Conservation (phyloP, 2,329 filamentous ascomycete species). For the Aureobasidium subglaciale region DNA sequence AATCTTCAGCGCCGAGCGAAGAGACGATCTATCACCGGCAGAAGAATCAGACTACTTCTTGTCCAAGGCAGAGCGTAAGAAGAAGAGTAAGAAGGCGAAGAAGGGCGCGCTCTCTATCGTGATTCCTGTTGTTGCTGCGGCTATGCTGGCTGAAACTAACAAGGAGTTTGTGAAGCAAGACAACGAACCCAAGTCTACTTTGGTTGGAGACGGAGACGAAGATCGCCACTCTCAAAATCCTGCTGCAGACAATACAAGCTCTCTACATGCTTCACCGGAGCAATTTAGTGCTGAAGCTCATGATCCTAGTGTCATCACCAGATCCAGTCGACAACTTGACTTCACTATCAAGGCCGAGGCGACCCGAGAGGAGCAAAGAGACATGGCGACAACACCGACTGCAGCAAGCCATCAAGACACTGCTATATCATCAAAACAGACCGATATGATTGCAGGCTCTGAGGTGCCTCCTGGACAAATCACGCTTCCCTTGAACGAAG, state of each 20-base stretch:
- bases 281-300: not conserved
- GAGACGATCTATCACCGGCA: not conserved
- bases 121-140: not conserved
- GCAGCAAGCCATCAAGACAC: not conserved
- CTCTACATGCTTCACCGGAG: not conserved
- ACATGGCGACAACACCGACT: too few species aligned
- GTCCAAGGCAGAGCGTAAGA: constrained; percentile 17
- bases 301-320: not conserved
- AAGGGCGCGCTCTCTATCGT: constrained; percentile 13
- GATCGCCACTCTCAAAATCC: not conserved
- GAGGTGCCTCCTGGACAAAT: not conserved
- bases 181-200: not conserved
- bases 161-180: not conserved
- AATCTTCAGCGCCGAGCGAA: not conserved
- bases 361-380: not conserved
- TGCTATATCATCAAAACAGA: too few species aligned
- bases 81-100: constrained; percentile 26
- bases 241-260: not conserved
- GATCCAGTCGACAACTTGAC: too few species aligned
- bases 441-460: too few species aligned
- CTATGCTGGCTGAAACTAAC: not conserved
- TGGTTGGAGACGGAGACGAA: not conserved
- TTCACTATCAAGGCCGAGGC: not conserved
- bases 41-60: not conserved
- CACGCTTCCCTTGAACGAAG: not conserved